Conservation (phyloP, 2,329 filamentous ascomycete genomes). For the Exophiala sp. region DNA sequence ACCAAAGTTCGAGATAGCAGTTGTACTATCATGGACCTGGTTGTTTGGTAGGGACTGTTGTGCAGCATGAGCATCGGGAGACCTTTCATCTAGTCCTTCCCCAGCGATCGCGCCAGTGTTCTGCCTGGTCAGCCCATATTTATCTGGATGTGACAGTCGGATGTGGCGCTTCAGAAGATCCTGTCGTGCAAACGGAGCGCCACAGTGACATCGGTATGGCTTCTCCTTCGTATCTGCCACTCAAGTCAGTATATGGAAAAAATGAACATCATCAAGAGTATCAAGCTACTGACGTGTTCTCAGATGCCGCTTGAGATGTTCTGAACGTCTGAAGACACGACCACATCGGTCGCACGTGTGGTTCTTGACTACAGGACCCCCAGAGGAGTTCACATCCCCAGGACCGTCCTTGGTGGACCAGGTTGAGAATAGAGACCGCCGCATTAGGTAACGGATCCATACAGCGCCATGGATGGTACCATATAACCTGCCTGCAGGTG, state of each 20-base stretch:
- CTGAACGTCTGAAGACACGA: neutral
- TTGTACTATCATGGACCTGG: neutral
- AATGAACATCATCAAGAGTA: neutral
- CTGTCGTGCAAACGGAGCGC: slow-evolving; percentile 10
- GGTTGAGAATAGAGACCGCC: neutral
- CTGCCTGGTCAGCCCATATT: neutral
- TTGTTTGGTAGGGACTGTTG: neutral
- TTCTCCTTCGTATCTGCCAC: slow-evolving; percentile 36
- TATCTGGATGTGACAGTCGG: slow-evolving; percentile 1
- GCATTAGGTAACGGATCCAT: too few species aligned
- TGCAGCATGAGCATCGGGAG: neutral
- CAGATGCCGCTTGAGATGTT: neutral
- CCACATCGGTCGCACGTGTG: neutral
- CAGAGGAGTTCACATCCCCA: neutral
- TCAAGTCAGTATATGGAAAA: neutral
- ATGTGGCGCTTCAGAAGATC: slow-evolving; percentile 2
- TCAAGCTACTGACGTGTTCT: neutral
- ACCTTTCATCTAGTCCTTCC: neutral
- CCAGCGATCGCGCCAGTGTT: too few species aligned
- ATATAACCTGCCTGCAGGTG: too few species aligned
- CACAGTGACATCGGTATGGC: slow-evolving; percentile 37
- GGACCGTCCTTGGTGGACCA: neutral
- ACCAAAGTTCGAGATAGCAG: neutral
- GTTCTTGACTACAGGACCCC: neutral
- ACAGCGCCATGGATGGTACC: too few species aligned